Evolutionary conservation across 306 rosid species (phyloP), one percentile per base, ranked within the genome.

Genomic region (Quercus berberidifolia): DNA sequence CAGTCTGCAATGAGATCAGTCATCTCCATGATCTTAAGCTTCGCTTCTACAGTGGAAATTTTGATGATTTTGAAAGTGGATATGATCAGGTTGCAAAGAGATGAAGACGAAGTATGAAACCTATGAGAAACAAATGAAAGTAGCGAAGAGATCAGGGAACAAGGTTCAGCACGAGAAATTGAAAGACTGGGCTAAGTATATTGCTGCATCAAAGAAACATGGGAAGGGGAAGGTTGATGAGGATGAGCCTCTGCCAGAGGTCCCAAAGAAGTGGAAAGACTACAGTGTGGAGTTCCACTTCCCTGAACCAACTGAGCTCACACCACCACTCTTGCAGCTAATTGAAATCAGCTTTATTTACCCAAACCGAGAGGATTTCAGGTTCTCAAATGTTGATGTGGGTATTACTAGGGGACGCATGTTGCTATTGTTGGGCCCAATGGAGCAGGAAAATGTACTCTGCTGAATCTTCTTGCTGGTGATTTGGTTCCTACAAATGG

Each of bases 11-110:
- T 57, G 91, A 88, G 79, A 90, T 90, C 75, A 90, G 87, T 83
- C 94, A 92, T 82, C 88, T 90, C 55, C 94, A 92, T 82, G 94
- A 92, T 77, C 75, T 87, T 70, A 88, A 87, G 86, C 94, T 92
- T 78, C 90, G 87, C 62, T 85, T 92, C 46, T 92, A 90, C 65
- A 43, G 94, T 35, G 41, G 41, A 1, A 35, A 35, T 35, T 35
- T 35, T 35, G 41, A 35, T 6, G 41, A 35, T 6, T 35, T 35
- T 35, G 41, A 35, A 35, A 35, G 2, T 35, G 41, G 9, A 35
- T 35, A 35, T 35, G 41, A 90, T 63, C 97, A 92, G 80, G 94
- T 60, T 85, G 93, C 62, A 92, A 89, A 80, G 97, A 92, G 87
- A 80, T 85, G 86, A 92, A 92, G 77, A 92, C 90, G 84, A 87